phyloP scores from a whole-genome alignment of 2,329 filamentous ascomycete species.

The Chaetomiaceae sp. region DNA sequence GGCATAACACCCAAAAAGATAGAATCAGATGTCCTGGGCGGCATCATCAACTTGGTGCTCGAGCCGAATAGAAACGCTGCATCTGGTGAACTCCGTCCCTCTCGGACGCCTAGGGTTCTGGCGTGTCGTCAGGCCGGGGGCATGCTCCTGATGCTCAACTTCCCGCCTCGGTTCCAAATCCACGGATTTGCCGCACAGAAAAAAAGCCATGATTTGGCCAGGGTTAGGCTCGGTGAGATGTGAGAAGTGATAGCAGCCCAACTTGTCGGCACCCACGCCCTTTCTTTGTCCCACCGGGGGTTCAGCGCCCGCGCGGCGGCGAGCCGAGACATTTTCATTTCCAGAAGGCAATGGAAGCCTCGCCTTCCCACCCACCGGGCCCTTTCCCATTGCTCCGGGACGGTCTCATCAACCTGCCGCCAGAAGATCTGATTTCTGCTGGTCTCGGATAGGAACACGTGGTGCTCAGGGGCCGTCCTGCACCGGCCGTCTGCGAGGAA shows the following conservation, averaged over 20 bases:
- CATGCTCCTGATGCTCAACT: too few species aligned
- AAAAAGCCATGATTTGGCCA: too few species aligned
- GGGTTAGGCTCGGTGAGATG: background rate
- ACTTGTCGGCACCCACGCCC: too few species aligned
- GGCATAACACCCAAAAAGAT: too few species aligned
- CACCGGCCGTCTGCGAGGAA: background rate
- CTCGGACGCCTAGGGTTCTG: too few species aligned
- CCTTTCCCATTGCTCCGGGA: background rate
- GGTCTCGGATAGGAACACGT: background rate
- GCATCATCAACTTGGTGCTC: too few species aligned
- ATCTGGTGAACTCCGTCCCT: too few species aligned
- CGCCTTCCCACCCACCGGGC: background rate
- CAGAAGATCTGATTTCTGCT: background rate
- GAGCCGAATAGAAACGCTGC: too few species aligned
- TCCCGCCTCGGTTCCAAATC: too few species aligned
- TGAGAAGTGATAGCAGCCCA: background rate
- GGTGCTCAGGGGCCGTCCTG: background rate
- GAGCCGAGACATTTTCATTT: conserved; percentile 3
- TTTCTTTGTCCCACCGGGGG: background rate
- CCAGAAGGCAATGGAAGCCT: background rate
- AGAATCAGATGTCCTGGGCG: too few species aligned
- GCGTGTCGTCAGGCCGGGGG: too few species aligned
- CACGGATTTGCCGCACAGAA: too few species aligned
- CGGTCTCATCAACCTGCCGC: background rate
- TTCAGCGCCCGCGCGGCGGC: background rate